Percentiles rank a stretch among this genome's conserved stretches.
These are phyloP conservation scores for Geotrichum carabidarum DNA, from an alignment of 1,139 yeast species.

Conservation along the genomic window DNA sequence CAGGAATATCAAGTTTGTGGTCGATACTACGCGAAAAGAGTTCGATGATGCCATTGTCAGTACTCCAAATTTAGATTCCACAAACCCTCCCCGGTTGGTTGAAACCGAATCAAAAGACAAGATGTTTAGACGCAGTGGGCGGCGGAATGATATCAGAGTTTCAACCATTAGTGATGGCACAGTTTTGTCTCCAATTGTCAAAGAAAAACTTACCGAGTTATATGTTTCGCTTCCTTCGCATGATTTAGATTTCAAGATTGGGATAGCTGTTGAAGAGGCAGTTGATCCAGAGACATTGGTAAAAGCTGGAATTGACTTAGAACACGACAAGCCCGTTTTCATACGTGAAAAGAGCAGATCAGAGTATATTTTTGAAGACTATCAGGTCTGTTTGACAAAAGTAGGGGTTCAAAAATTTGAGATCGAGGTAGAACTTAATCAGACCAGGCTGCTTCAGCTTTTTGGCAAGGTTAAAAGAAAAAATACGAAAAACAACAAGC, in stretches of 20 bases:
- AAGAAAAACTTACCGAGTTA: not conserved
- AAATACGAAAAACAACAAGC: not conserved
- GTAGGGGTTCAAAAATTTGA: not conserved
- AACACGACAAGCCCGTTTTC: not conserved
- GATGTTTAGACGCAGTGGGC: not conserved
- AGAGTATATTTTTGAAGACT: not conserved
- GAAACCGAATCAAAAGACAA: not conserved
- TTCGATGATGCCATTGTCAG: not conserved
- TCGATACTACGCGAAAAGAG: not conserved
- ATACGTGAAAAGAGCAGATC: not conserved
- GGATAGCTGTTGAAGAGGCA: constrained; percentile 2
- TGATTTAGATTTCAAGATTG: constrained; percentile 2
- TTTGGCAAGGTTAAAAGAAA: constrained; percentile 3
- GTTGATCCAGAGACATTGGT: not conserved
- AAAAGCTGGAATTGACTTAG: not conserved
- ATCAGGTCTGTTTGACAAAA: constrained; percentile 2
- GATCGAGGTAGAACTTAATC: constrained; percentile 9
- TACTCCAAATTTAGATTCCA: not conserved
- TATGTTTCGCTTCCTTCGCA: constrained; percentile 2
- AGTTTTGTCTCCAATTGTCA: not conserved
- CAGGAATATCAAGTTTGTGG: not conserved
- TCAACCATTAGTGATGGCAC: not conserved
- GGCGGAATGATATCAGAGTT: not conserved
- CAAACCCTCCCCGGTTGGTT: not conserved
- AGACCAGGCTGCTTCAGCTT: constrained; percentile 1